Conservation (phyloP, 441 rosid species). For the Euphorbia celastroides region DNA sequence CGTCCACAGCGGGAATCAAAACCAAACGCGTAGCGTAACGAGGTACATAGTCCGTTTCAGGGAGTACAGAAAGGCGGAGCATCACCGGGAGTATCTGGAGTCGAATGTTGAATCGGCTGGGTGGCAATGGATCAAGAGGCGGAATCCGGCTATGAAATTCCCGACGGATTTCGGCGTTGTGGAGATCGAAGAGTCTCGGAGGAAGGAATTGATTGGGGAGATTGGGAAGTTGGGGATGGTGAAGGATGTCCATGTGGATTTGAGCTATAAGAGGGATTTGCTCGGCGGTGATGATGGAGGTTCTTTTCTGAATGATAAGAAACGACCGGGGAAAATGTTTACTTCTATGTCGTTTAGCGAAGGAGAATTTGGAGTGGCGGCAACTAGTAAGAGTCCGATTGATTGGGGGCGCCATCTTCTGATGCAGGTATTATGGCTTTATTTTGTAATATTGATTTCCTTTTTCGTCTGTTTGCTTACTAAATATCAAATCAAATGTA, state of each 20-base stretch:
- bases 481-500: neutral
- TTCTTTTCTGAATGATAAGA: conserved; percentile 54
- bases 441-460: neutral
- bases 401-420: conserved; percentile 80
- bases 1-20: conserved; percentile 15
- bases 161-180: conserved; percentile 86
- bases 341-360: conserved; percentile 78
- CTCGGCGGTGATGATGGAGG: conserved; percentile 34
- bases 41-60: conserved; percentile 81
- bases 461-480: neutral
- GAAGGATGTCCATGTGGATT: conserved; percentile 76
- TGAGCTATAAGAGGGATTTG: conserved; percentile 59
- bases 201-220: conserved; percentile 42
- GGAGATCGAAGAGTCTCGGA: conserved; percentile 44
- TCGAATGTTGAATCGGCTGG: conserved; percentile 45
- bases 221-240: conserved; percentile 57
- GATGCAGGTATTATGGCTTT: conserved; percentile 41
- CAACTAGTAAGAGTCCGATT: conserved; percentile 58
- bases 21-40: conserved; percentile 17
- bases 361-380: conserved; percentile 24
- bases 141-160: conserved; percentile 63
- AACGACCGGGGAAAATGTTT: conserved; percentile 87
- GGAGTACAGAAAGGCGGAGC: conserved; percentile 46
- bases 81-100: conserved; percentile 54
- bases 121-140: conserved; percentile 88